Percentiles rank a stretch among this genome's conserved stretches.
phyloP scores from a whole-genome alignment of 768 basidiomycete genomes.

The Kwoniella shandongensis region DNA sequence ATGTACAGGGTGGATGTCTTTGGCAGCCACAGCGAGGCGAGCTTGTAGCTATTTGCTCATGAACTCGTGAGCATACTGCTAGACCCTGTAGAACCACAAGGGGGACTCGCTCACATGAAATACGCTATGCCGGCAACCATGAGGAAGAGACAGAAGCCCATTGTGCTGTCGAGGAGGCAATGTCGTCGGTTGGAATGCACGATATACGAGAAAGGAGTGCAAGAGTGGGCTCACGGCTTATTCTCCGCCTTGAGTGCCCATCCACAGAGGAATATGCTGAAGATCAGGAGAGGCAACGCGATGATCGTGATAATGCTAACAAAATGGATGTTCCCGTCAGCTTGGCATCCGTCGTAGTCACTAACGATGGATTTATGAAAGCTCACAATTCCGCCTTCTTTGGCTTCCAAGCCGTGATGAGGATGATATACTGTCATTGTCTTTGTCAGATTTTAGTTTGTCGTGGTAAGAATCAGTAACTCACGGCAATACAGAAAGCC shows the following conservation, averaged over 20 bases:
- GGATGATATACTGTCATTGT: constrained; percentile 38
- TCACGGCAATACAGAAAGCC: constrained; percentile 41
- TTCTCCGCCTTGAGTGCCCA: constrained; percentile 41
- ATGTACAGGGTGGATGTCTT: constrained; percentile 29
- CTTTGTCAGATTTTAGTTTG: too few species aligned
- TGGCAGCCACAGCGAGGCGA: constrained; percentile 41
- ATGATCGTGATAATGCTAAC: constrained; percentile 38
- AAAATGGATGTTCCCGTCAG: neutral
- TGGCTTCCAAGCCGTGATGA: constrained; percentile 25
- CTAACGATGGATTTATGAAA: too few species aligned
- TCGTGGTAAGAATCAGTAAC: neutral
- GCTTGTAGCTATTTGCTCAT: constrained; percentile 32
- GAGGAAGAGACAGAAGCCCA: constrained; percentile 26
- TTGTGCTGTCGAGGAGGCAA: constrained; percentile 14
- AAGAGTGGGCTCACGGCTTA: constrained; percentile 23
- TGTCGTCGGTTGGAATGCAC: neutral
- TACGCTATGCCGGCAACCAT: constrained; percentile 38
- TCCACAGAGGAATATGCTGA: constrained; percentile 32
- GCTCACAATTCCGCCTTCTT: constrained; percentile 38
- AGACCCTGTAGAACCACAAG: neutral
- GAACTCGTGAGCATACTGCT: neutral
- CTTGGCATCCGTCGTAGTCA: neutral
- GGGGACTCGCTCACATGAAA: constrained; percentile 34
- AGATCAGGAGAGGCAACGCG: constrained; percentile 29
- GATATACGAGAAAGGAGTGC: neutral